Base-by-base conservation (phyloP, 495 filamentous ascomycete genomes). In the Annulohypoxylon stygium region DNA sequence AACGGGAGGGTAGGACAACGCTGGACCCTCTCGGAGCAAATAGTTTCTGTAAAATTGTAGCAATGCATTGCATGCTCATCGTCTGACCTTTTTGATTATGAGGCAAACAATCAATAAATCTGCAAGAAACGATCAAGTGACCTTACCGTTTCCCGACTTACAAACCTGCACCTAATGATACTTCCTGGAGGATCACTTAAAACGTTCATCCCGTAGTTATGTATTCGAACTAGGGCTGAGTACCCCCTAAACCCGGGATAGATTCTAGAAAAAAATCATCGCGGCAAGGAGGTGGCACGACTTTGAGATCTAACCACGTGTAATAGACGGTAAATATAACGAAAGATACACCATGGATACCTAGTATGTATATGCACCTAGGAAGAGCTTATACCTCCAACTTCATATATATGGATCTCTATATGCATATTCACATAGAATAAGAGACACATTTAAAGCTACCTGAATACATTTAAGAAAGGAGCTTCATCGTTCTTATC, bases 31-130 rank as follows among this genome's bases (percentile, higher is more conserved):
- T 43, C 41, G 26, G 30, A 26, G 25, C 54, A 25, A 67, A 36
- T 37, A 59, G 51, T 45, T 60, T 33, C 37, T 65, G 14, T n/a
- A n/a, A 12, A 47, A 23, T 23, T 59, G 30, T 64, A 30, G 39
- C 18, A 26, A 34, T 68, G 53, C 65, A 65, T 74, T 61, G 61
- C 62, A 62, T 67, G 67, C 30, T 55, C 36, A 57, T 74, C 71
- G 55, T 57, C 62, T 67, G 71, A 63, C 58, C 67, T 43, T 3
- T 63, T n/a, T 58, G 20, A 41, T 30, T 64, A 70, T 41, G 66
- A 65, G 51, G 67, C 71, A 74, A 74, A 70, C 67, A 70, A 62
- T 47, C 43, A 47, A 47, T 47, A 20, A n/a, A 47, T 14, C 36
- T 47, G 41, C 33, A 16, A 3, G 48, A 57, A 12, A 57, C 23